phyloP scores from a whole-genome alignment of 306 rosid species.

The Betula pendula region DNA sequence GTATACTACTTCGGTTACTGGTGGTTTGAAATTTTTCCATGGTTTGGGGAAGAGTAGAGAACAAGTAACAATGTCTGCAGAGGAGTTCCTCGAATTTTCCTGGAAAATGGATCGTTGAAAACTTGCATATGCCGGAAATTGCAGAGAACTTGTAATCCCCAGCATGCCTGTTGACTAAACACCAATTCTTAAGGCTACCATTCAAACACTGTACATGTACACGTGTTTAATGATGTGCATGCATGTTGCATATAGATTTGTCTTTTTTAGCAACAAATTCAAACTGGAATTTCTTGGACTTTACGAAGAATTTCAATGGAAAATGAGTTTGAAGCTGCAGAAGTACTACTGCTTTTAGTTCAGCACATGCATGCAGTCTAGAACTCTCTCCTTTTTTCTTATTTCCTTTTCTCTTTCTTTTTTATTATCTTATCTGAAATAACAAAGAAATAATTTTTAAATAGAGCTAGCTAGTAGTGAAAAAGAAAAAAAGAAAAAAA shows the following conservation, averaged over 20 bases:
- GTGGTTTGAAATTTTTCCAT: neutral
- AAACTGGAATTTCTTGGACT: neutral
- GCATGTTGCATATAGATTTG: neutral
- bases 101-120: slow-evolving; percentile 26
- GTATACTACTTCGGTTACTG: neutral
- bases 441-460: no score
- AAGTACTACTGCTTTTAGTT: no score
- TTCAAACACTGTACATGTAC: neutral
- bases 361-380: no score
- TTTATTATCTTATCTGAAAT: no score
- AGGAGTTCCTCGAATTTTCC: slow-evolving; percentile 38
- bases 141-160: slow-evolving; percentile 10
- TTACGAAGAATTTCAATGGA: neutral
- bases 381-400: no score
- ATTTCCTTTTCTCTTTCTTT: no score
- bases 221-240: neutral
- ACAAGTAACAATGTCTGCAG: neutral
- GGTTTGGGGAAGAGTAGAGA: neutral
- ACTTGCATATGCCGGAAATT: slow-evolving; percentile 5
- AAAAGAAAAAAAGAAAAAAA: no score
- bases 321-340: no score
- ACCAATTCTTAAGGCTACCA: neutral
- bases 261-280: neutral
- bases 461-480: no score
- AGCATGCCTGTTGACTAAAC: slow-evolving; percentile 11